A percentile compares a stretch with the other conserved stretches of the same genome.
Conservation (phyloP, 2,329 filamentous ascomycete species). For the Penicillium sp. region DNA sequence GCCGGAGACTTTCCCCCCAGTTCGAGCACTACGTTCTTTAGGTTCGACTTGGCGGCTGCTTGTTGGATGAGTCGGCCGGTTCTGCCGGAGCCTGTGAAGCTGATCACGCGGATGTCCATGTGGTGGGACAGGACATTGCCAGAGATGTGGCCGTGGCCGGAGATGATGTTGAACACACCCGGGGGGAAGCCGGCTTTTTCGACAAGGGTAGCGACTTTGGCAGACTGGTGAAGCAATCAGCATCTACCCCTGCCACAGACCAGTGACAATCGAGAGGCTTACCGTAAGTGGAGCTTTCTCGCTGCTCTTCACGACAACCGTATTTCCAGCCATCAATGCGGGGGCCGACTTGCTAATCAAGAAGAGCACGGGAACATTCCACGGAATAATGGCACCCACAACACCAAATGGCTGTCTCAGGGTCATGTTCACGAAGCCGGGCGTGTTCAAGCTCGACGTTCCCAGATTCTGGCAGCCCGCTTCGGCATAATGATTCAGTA, state of each 20-base stretch:
- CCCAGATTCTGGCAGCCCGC: constrained; percentile 24
- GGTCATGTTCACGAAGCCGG: constrained; percentile 27
- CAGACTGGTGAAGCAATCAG: constrained; percentile 3
- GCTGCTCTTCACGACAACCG: constrained; percentile 65
- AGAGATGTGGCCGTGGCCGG: constrained; percentile 74
- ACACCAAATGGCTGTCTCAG: constrained; percentile 33
- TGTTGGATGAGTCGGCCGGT: constrained; percentile 62
- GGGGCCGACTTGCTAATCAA: constrained; percentile 78
- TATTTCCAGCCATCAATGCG: constrained; percentile 63
- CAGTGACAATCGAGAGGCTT: background rate
- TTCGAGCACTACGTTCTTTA: constrained; percentile 67
- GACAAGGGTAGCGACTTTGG: constrained; percentile 47
- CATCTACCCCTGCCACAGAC: background rate
- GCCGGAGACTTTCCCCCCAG: constrained; percentile 65
- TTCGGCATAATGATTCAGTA: constrained; percentile 29
- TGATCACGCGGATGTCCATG: constrained; percentile 65
- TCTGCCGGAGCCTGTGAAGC: constrained; percentile 63
- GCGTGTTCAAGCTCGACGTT: constrained; percentile 22
- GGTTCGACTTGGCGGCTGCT: constrained; percentile 60
- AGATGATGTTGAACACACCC: constrained; percentile 63
- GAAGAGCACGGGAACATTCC: constrained; percentile 49
- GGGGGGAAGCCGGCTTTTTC: constrained; percentile 63
- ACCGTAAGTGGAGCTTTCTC: constrained; percentile 68
- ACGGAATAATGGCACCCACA: constrained; percentile 58
- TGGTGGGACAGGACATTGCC: constrained; percentile 66